Percentiles rank a stretch among this genome's conserved stretches.
These are phyloP conservation scores for Annulohypoxylon nitens DNA, from an alignment of 495 filamentous ascomycete genomes.

Conservation along the genomic window DNA sequence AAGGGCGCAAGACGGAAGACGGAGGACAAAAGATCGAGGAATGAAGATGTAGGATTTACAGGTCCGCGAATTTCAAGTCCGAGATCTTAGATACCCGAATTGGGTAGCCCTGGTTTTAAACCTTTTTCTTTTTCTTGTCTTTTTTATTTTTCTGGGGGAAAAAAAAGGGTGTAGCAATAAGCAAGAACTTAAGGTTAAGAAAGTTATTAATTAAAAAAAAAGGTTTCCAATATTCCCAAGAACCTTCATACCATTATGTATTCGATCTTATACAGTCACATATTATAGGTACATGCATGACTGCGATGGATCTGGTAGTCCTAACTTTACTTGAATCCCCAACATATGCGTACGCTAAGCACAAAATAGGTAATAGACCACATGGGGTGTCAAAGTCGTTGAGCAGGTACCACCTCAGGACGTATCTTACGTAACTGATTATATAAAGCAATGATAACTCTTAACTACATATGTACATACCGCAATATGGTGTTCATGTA, in stretches of 20 bases:
- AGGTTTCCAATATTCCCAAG: background rate
- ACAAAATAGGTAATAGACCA: conserved; percentile 30
- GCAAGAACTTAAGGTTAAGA: no score
- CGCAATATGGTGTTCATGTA: no score
- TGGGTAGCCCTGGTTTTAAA: background rate
- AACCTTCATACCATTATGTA: background rate
- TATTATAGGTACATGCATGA: background rate
- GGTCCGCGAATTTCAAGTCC: background rate
- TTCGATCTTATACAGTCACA: background rate
- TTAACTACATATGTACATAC: background rate
- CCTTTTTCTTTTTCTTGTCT: background rate
- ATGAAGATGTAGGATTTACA: background rate
- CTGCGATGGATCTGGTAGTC: background rate
- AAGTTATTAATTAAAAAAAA: background rate
- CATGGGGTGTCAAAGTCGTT: conserved; percentile 17
- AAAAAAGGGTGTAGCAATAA: no score
- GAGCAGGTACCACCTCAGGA: conserved; percentile 13
- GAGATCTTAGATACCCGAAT: background rate
- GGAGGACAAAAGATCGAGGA: background rate
- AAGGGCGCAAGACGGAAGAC: background rate
- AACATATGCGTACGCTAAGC: conserved; percentile 1
- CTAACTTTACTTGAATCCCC: conserved; percentile 2
- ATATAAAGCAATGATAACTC: background rate
- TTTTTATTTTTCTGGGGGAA: no score
- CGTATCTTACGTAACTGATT: background rate